Evolutionary conservation across 805 yeast genomes (phyloP), one percentile per base, ranked within the genome.

Genomic region (Teunomyces aglyptinius): DNA sequence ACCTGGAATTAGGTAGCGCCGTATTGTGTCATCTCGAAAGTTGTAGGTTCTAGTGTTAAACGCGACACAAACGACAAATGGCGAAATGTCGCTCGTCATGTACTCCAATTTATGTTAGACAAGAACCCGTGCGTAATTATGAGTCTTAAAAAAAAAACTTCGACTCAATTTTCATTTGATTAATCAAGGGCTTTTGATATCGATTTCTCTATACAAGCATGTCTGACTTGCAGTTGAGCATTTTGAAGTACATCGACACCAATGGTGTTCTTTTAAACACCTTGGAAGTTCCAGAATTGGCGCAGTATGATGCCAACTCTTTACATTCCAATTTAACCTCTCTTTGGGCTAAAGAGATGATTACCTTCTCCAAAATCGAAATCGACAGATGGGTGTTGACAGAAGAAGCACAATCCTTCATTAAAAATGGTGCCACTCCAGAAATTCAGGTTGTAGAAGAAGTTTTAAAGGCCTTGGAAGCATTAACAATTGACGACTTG

Each of bases 301-400:
- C 94, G 34, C 73, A 67, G 12, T 71, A 78, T 39, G 83, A 80
- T 46, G 77, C 92, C 36, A 81, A 80, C 64, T 73, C 79, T 12
- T 74, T 89, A 44, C 86, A 86, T 56, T 78, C 96, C n/a, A 92
- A 92, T 24, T 80, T 94, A 59, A 85, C 85, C 61, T 91, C 97
- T 18, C 76, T 94, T 47, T 79, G 84, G 63, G 91, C 97, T 50
- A 86, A 86, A 65, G 77, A 80, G 47, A 91, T 92, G 88, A 78
- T 94, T 57, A 69, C 70, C 38, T 91, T 82, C 73, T 75, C 79
- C 56, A 80, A 87, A 50, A 75, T 81, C 45, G 98, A 92, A 65
- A 73, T 76, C 45, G 95, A 91, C 54, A 65, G 73, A 53, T 92
- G 91, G 85, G 68, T 75, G 22, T 78, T 90, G 52, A 85, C 95